Evolutionary conservation across 2,329 filamentous ascomycete species (phyloP), one percentile per base, ranked within the genome.

Genomic region (Aureobasidium melanogenum): DNA sequence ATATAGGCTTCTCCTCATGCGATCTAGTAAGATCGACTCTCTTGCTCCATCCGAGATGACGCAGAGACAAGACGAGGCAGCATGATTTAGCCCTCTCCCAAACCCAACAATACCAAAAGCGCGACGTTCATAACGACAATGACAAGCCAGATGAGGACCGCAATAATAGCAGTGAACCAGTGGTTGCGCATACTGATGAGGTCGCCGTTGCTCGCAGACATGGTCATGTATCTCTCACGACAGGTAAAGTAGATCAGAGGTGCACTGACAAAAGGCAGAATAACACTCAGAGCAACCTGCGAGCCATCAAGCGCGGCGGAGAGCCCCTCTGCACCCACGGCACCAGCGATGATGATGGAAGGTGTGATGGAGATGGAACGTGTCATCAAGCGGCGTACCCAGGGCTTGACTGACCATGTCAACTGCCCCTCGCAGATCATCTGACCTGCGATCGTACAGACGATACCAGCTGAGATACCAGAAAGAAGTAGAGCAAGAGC

Each of bases 391-490:
- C 91, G 82, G 2, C 91, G 86, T 10, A 92, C 69, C 91, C 91
- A 96, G 0, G 91, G 91, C 63, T 80, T 80, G 34, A 92, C 74
- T 5, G 76, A 84, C 88, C 89, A 91, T 50, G 84, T 84, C 47
- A 96, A 73, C 63, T 91, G 89, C 7, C 91, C 91, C 72, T 95
- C 91, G 64, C 85, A 87, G 24, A 96, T 87, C 86, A 96, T 94
- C 72, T 96, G 91, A 0, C 91, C 91, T 0, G 91, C 84, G 66
- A 96, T 94, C 1, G 91, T 96, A 75, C 91, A 95, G 2, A 95
- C 87, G 38, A 96, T 89, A 6, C 91, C 91, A 0, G 91, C 91
- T 0, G 86, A 89, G 14, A 90, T 82, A 9, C 91, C 91, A 0
- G 88, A 92, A 0, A 95, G 82, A 0, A 96, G 81, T 1, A 96